Percentiles rank a stretch among this genome's conserved stretches.
phyloP scores from a whole-genome alignment of 164 flowering plant genomes.

The Stephania cephalantha region DNA sequence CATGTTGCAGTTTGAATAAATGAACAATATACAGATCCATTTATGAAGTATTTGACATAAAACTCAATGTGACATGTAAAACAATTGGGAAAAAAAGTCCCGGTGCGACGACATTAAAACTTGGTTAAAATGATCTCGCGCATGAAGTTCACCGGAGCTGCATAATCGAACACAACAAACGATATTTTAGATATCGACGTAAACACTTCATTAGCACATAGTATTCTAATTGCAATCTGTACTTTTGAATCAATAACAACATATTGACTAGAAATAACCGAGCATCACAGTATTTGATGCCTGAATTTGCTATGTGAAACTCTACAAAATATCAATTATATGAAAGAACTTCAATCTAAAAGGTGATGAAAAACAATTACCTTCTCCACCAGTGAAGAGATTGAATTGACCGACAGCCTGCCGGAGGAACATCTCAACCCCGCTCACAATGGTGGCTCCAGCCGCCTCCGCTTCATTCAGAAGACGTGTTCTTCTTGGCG shows the following conservation, averaged over 20 bases:
- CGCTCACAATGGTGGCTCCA: constrained; percentile 44
- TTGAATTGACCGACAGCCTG: constrained; percentile 48
- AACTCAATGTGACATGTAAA: background rate
- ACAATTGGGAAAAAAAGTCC: background rate
- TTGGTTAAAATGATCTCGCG: constrained; percentile 31
- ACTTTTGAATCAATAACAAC: no score
- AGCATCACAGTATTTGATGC: background rate
- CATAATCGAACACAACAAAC: constrained; percentile 4
- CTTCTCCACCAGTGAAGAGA: constrained; percentile 40
- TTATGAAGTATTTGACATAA: background rate
- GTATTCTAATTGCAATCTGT: no score
- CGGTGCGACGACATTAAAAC: constrained; percentile 20
- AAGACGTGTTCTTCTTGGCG: constrained; percentile 42
- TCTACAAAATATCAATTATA: background rate
- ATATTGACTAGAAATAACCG: no score
- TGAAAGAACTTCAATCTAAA: background rate
- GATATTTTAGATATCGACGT: background rate
- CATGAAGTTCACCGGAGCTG: constrained; percentile 54
- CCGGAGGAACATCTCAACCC: constrained; percentile 54
- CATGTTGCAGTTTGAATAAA: background rate
- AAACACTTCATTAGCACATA: no score
- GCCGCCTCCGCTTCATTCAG: constrained; percentile 45
- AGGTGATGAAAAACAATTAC: constrained; percentile 12
- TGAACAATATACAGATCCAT: background rate
- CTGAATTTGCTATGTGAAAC: background rate